These are phyloP conservation scores for Scutellaria baicalensis DNA, from an alignment of 257 asterid species.

Conservation along the genomic window DNA sequence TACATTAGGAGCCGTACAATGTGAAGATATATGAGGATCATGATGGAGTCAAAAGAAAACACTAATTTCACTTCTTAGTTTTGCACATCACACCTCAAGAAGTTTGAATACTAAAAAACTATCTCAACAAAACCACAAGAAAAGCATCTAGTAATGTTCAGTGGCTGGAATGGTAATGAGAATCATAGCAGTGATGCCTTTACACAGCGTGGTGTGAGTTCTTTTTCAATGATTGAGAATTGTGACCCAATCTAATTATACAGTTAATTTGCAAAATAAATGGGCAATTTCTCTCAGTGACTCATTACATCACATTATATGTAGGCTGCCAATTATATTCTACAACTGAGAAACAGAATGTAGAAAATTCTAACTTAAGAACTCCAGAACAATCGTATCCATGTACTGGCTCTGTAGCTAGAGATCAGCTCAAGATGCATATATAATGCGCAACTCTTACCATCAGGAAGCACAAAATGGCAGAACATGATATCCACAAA, in stretches of 20 bases:
- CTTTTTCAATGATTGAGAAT: neutral
- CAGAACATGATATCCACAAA: neutral
- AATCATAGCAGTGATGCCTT: neutral
- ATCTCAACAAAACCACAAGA: neutral
- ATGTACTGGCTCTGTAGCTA: neutral
- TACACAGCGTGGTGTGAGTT: neutral
- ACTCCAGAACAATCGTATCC: neutral
- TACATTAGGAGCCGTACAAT: conserved; percentile 1
- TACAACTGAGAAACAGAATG: neutral
- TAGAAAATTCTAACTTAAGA: neutral
- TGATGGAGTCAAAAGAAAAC: neutral
- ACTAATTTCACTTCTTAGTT: neutral
- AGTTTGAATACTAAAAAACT: neutral
- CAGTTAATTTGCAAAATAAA: neutral
- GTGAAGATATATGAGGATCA: neutral
- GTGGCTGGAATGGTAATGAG: neutral
- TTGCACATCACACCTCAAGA: neutral
- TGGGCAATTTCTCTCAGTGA: neutral
- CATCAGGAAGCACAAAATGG: neutral
- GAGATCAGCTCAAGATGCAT: neutral
- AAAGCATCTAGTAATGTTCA: neutral
- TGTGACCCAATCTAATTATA: neutral
- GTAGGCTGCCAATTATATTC: neutral
- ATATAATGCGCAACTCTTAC: neutral
- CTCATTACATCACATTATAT: neutral